phyloP scores from a whole-genome alignment of 2,329 filamentous ascomycete species.

The Aspergillus niger region DNA sequence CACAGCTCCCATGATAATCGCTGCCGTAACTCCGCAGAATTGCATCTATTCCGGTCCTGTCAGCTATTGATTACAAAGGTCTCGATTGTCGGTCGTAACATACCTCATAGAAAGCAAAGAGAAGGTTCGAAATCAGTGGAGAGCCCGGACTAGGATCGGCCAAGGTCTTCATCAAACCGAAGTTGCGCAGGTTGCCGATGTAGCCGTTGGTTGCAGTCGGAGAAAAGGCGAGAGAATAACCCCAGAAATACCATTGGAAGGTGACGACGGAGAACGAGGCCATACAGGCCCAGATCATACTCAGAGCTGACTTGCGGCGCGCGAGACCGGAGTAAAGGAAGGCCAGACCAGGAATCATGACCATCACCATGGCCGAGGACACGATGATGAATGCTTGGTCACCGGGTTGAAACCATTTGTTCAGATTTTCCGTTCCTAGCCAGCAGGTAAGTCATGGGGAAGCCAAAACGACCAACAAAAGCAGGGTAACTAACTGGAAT shows the following conservation, averaged over 20 bases:
- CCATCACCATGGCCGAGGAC: slow-evolving; percentile 84
- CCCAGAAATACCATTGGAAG: slow-evolving; percentile 99
- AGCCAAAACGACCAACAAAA: not conserved
- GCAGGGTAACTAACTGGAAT: slow-evolving; percentile 67
- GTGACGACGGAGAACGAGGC: slow-evolving; percentile 86
- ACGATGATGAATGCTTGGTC: slow-evolving; percentile 94
- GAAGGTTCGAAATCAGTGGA: slow-evolving; percentile 80
- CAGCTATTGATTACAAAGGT: not conserved
- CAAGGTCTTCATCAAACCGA: slow-evolving; percentile 83
- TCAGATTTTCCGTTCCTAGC: slow-evolving; percentile 79
- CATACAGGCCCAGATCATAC: slow-evolving; percentile 97
- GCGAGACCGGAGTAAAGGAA: slow-evolving; percentile 97
- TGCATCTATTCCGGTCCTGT: slow-evolving; percentile 67
- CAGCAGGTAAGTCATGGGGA: slow-evolving; percentile 13
- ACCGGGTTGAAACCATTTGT: slow-evolving; percentile 91
- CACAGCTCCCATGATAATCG: slow-evolving; percentile 87
- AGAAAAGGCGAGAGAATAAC: slow-evolving; percentile 93
- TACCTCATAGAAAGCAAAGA: slow-evolving; percentile 93
- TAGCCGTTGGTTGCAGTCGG: slow-evolving; percentile 78
- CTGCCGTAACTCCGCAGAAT: slow-evolving; percentile 91
- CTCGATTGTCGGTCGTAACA: not conserved
- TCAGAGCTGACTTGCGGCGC: slow-evolving; percentile 95
- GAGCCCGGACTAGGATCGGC: slow-evolving; percentile 84
- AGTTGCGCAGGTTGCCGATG: slow-evolving; percentile 87
- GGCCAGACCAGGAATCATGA: slow-evolving; percentile 96